Evolutionary conservation across 1,139 yeast species (phyloP).

Genomic region (Eremothecium cymbalariae): DNA sequence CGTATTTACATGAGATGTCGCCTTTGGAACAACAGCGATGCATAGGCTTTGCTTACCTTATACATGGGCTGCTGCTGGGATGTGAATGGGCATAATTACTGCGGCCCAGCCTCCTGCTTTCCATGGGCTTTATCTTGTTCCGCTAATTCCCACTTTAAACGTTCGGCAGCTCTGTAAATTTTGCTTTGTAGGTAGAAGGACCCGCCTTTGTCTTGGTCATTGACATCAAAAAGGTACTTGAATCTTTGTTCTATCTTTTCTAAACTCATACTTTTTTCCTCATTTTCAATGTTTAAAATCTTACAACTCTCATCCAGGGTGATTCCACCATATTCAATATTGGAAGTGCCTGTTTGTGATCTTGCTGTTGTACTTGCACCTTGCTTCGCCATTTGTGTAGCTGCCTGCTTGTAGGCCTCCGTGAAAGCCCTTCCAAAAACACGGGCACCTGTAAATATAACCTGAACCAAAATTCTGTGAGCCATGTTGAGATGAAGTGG

Average conservation of each 20-base stretch:
- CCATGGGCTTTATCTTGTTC: slow-evolving; percentile 28
- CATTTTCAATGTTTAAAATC: slow-evolving; percentile 67
- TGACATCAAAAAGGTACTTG: slow-evolving; percentile 75
- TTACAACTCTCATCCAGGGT: slow-evolving; percentile 85
- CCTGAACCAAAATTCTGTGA: slow-evolving; percentile 82
- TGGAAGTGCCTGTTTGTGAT: slow-evolving; percentile 48
- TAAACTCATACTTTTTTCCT: slow-evolving; percentile 41
- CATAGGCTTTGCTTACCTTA: not conserved
- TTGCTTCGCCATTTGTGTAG: slow-evolving; percentile 69
- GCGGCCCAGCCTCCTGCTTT: not conserved
- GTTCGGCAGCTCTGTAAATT: slow-evolving; percentile 75
- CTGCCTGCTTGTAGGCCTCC: slow-evolving; percentile 97
- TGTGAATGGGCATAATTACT: not conserved
- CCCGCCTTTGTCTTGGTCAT: slow-evolving; percentile 89
- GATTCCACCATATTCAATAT: slow-evolving; percentile 55
- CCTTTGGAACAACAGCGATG: no score
- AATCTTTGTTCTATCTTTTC: slow-evolving; percentile 69
- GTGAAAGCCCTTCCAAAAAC: slow-evolving; percentile 94
- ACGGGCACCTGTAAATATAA: slow-evolving; percentile 86
- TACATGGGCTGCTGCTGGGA: not conserved
- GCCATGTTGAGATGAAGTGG: no score
- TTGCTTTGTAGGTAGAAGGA: slow-evolving; percentile 88
- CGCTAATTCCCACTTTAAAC: slow-evolving; percentile 47
- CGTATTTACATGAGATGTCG: no score
- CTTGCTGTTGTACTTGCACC: slow-evolving; percentile 42